Evolutionary conservation across 345 rosid species (phyloP).

Genomic region (Kernera saxatilis): DNA sequence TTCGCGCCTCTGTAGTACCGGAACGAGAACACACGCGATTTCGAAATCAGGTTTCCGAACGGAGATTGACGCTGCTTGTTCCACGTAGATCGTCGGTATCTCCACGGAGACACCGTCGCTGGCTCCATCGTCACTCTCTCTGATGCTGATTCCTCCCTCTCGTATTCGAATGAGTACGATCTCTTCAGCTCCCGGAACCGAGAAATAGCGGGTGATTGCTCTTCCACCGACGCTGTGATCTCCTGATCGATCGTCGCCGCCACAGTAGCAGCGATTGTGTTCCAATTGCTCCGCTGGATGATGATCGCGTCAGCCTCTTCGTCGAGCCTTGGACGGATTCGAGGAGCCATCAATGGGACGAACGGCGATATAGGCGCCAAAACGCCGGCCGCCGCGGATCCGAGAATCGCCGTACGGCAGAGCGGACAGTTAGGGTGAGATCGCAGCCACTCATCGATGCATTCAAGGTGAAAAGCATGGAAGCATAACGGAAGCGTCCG

Average conservation of each 20-base stretch:
- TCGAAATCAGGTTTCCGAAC: conserved; percentile 59
- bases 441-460: conserved; percentile 86
- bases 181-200: conserved; percentile 56
- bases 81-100: conserved; percentile 73
- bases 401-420: conserved; percentile 73
- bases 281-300: conserved; percentile 12
- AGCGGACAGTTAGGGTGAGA: conserved; percentile 92
- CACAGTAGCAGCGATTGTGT: not conserved
- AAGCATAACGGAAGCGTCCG: conserved; percentile 78
- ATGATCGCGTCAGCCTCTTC: conserved; percentile 30
- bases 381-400: conserved; percentile 39
- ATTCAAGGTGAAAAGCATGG: conserved; percentile 89
- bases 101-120: conserved; percentile 75
- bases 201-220: conserved; percentile 36
- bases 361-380: conserved; percentile 54
- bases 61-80: conserved; percentile 79
- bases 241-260: conserved; percentile 10
- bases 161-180: conserved; percentile 82
- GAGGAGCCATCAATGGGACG: conserved; percentile 78
- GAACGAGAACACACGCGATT: conserved; percentile 74
- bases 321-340: conserved; percentile 79
- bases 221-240: conserved; percentile 42
- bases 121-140: conserved; percentile 68
- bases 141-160: conserved; percentile 59
- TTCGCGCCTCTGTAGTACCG: conserved; percentile 60